Base-by-base conservation (phyloP, 2,329 filamentous ascomycete species). In the Aschersonia sp. region DNA sequence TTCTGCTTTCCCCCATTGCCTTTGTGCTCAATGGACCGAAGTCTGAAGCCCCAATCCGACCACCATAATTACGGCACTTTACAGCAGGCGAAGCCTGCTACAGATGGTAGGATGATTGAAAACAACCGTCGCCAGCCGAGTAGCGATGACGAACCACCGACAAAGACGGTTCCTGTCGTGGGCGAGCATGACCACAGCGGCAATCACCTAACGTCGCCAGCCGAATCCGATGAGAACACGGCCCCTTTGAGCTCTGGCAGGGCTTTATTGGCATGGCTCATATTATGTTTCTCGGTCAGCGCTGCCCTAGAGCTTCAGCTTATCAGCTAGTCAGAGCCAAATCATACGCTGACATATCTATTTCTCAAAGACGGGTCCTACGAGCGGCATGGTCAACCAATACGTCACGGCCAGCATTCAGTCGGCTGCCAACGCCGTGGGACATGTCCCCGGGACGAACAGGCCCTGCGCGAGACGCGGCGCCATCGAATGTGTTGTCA, bases 331-430 rank as follows among this genome's bases (percentile, higher is more conserved):
- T 31, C 5, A 20, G 40, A 0, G 5, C n/a, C 41, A 38, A 12
- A 28, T n/a, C 20, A 28, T 6, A 42, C 12, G 40, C 40, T 42
- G 10, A 42, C 40, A 4, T n/a, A 42, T 6, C 6, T 6, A 6
- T 6, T 20, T 9, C 9, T 5, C 2, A 28, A n/a, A 54, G 53
- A 54, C 53, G 1, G 53, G 53, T 9, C 53, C 53, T 20, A 54
- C 53, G 9, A 51, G 30, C 31, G 45, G 50, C 47, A 53, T 54
- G 53, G 48, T 54, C 7, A 54, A 50, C 40, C 50, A 28, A 20
- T 54, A 54, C 47, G 53, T 54, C 7, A 54, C 53, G 9, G 53
- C 53, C 20, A 54, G 53, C 31, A 54, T 54, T 9, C 53, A 54
- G 31, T 51, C 53, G 2, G 53, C 51, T 6, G 53, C 53, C 12